phyloP scores from a whole-genome alignment of 2,329 filamentous ascomycete genomes.

The Penicillium occitanis region DNA sequence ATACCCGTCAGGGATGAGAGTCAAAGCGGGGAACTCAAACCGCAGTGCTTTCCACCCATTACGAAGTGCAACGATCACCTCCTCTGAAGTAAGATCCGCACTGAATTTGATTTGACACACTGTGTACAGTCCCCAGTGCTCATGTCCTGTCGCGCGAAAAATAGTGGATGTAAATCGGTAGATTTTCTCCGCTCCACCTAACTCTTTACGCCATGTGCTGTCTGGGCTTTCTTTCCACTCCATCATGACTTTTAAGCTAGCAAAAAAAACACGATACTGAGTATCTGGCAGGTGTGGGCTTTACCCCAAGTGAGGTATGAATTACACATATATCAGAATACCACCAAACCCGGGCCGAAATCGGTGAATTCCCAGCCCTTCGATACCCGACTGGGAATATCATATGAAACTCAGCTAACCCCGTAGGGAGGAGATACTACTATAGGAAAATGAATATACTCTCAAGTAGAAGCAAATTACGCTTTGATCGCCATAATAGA shows the following conservation, averaged over 20 bases:
- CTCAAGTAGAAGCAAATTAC: background rate
- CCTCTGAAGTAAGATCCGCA: background rate
- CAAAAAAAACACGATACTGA: background rate
- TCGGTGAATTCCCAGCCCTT: background rate
- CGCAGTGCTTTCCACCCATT: slow-evolving; percentile 23
- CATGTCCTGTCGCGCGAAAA: slow-evolving; percentile 9
- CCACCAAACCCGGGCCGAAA: background rate
- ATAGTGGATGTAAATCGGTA: slow-evolving; percentile 16
- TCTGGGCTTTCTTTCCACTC: background rate
- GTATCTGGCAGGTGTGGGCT: background rate
- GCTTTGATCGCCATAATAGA: background rate
- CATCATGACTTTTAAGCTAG: background rate
- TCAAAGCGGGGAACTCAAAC: slow-evolving; percentile 20
- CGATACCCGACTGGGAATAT: background rate
- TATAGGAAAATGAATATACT: background rate
- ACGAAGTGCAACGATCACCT: slow-evolving; percentile 6
- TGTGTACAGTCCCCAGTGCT: slow-evolving; percentile 22
- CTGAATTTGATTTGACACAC: slow-evolving; percentile 14
- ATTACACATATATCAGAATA: background rate
- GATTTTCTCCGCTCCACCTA: slow-evolving; percentile 19
- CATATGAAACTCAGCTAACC: background rate
- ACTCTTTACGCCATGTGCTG: slow-evolving; percentile 29
- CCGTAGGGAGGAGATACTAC: background rate
- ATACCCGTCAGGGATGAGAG: slow-evolving; percentile 18
- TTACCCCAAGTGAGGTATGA: background rate